Base-by-base conservation (phyloP, 2,329 filamentous ascomycete species). In the Hypoxylon sp. region DNA sequence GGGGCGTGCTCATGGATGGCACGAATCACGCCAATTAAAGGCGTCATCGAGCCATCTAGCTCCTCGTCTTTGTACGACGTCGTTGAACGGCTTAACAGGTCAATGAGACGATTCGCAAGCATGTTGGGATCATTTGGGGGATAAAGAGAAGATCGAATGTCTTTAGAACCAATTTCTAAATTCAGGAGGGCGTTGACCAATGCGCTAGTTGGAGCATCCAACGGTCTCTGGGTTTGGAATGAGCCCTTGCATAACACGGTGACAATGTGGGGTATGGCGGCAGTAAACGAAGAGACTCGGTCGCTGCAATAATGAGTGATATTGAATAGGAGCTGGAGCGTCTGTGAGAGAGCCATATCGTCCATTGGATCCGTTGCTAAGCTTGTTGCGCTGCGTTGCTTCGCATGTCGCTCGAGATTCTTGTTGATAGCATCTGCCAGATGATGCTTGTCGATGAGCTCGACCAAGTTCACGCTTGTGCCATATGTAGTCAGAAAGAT, bases 281-380 rank as follows among this genome's bases (percentile, higher is more conserved):
- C 82, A 1, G 88, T 88, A 75, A 98, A 97, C 0, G 83, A 80
- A 0, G 82, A 78, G 3, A 82, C 80, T 25, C 90, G 84, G 45
- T 90, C 84, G 3, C 89, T 88, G 71, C 90, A 91, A 74, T 90
- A 89, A 73, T 94, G 90, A 1, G 91, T 92, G 58, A 97, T 84
- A 79, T 98, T 98, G 84, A 97, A 98, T 56, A 97, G 81, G 43
- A 98, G 85, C 76, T 97, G 98, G 53, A 96, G 82, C 0, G 92
- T 95, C 79, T 98, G 95, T 7, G 85, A 85, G 38, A 98, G 84
- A 0, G 94, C 93, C 88, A 95, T 89, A 64, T 91, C 89, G 70
- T 91, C 89, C 85, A 94, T 92, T 0, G 87, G 86, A 45, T 87
- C 81, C 11, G 71, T 71, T 10, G 74, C 76, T 23, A 76, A 70